Base-by-base conservation (phyloP, 2,329 filamentous ascomycete species). In the Aureobasidium sp. region DNA sequence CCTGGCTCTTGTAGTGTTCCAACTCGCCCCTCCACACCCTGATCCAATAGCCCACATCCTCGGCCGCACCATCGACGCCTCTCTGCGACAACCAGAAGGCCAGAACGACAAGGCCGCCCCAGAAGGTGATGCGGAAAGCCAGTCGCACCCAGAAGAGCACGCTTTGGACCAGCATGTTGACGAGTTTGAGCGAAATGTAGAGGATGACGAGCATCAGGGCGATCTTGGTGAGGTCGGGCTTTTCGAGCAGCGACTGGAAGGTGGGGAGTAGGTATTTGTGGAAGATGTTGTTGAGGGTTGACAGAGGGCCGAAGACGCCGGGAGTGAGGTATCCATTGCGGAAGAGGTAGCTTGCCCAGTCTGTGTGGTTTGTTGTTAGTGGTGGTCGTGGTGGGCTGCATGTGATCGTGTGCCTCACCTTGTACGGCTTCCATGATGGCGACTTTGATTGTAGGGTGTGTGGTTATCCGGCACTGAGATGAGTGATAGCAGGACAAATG, bases 81-180 rank as follows among this genome's bases (percentile, higher is more conserved):
- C 89, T 77, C 21, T 68, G 73, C 68, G 85, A 84, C 72, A 82
- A 60, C 79, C 79, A 83, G 19, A 84, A 75, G 0, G 78, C 78
- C 0, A 84, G 43, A 0, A 79, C 77, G 4, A 79, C 74, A 2
- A 92, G 65, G 1, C 76, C 71, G 1, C 80, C 81, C 84, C 85
- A 94, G 64, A 90, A 84, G 1, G 82, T 71, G 43, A 90, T 65
- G 25, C 81, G 75, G 64, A 89, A 71, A 11, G 79, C 78, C 60
- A 95, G 69, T n/a, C 81, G 77, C 57, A 90, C 82, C 84, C 90
- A 90, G 77, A 86, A 95, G 69, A 90, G 76, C 61, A 95, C 78
- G 21, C 90, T 75, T 62, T 89, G 82, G 63, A 85, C 84, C 19
- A 90, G 76, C 76, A 88, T 87, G 70, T 86, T 81, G 64, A 86